Percentiles rank a stretch among this genome's conserved stretches.
phyloP scores from a whole-genome alignment of 495 filamentous ascomycete genomes.

The Recurvomyces mirabilis region DNA sequence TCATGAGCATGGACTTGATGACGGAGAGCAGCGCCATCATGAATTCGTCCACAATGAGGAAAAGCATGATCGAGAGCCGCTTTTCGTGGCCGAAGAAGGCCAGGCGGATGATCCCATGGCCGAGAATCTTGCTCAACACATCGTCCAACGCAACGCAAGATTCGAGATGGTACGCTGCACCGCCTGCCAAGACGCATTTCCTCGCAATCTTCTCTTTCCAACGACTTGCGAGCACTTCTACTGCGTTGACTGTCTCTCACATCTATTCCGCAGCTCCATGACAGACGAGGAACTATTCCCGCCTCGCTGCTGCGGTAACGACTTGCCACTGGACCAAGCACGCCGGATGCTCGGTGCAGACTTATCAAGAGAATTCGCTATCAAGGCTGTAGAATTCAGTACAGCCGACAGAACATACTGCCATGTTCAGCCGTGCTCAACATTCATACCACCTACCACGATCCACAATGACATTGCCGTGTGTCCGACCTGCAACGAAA shows the following conservation, averaged over 20 bases:
- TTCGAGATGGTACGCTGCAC: background rate
- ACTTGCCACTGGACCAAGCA: constrained; percentile 30
- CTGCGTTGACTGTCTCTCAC: constrained; percentile 36
- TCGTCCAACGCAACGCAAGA: background rate
- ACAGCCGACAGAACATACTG: constrained; percentile 42
- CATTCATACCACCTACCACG: constrained; percentile 32
- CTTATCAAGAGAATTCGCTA: constrained; percentile 27
- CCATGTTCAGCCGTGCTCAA: constrained; percentile 31
- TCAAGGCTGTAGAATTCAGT: constrained; percentile 37
- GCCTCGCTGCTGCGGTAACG: constrained; percentile 39
- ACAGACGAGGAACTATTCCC: constrained; percentile 42
- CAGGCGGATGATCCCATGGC: background rate
- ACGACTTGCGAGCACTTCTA: constrained; percentile 32
- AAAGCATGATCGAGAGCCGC: no score
- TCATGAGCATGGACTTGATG: background rate
- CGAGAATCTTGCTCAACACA: background rate
- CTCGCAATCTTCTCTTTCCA: background rate
- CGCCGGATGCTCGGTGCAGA: constrained; percentile 26
- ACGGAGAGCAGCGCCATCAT: no score
- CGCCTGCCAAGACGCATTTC: background rate
- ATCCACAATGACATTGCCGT: constrained; percentile 32
- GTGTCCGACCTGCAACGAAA: constrained; percentile 31
- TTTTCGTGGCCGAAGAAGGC: background rate
- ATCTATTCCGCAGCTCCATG: constrained; percentile 33
- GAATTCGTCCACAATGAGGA: no score